Evolutionary conservation across 495 filamentous ascomycete species (phyloP).

Genomic region (Xylaria castorea): DNA sequence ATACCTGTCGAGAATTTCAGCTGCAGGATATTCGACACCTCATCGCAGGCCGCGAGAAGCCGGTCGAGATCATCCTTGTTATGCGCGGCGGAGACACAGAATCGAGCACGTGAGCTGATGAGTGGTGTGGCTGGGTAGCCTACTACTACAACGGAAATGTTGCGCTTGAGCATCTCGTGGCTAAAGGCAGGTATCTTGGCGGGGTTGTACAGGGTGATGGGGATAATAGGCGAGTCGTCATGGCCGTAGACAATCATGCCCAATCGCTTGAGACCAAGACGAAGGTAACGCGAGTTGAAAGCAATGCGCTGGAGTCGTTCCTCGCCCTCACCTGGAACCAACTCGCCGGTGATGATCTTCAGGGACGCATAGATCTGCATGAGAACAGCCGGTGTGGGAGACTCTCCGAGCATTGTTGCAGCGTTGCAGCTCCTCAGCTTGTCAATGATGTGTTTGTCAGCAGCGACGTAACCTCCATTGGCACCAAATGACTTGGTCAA

Average conservation of each 20-base stretch:
- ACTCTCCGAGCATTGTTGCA: conserved; percentile 85
- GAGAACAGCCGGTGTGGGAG: conserved; percentile 83
- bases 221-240: conserved; percentile 97
- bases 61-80: conserved; percentile 98
- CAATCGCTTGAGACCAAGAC: conserved; percentile 93
- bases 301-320: conserved; percentile 94
- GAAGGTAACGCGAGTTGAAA: conserved; percentile 98
- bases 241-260: conserved; percentile 97
- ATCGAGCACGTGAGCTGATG: conserved; percentile 89
- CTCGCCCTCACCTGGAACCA: conserved; percentile 89
- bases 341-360: conserved; percentile 84
- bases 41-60: conserved; percentile 86
- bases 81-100: conserved; percentile 95
- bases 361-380: conserved; percentile 87
- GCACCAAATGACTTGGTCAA: conserved; percentile 98
- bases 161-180: conserved; percentile 95
- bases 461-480: conserved; percentile 95
- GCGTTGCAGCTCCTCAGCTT: conserved; percentile 87
- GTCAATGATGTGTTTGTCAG: conserved; percentile 88
- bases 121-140: conserved; percentile 98
- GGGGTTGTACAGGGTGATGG: conserved; percentile 91
- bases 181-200: conserved; percentile 98
- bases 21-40: conserved; percentile 89
- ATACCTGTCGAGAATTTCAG: conserved; percentile 95
- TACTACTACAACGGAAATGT: conserved; percentile 98